Conservation (phyloP, 1,284 basidiomycete species). For the Ustilago vetiveriae region DNA sequence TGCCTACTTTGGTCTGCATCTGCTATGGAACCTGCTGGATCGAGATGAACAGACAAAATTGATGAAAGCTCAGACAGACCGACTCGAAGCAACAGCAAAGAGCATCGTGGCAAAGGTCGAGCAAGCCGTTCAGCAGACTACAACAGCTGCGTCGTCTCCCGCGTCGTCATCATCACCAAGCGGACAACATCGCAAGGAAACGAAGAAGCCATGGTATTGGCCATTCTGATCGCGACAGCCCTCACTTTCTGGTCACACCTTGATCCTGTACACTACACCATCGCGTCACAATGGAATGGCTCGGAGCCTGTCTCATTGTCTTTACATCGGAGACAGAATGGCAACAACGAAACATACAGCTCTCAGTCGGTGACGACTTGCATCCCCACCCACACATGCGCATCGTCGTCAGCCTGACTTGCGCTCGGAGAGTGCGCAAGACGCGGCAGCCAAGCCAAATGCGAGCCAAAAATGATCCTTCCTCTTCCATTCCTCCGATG, state of each 20-base stretch:
- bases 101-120: constrained; percentile 27
- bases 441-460: constrained; percentile 37
- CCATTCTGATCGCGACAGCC: constrained; percentile 9
- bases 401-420: neutral
- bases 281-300: no score
- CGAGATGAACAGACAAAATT: constrained; percentile 46
- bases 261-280: constrained; percentile 5
- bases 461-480: constrained; percentile 40
- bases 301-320: no score
- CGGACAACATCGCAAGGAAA: neutral
- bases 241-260: neutral
- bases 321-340: no score
- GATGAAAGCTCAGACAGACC: constrained; percentile 31
- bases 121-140: constrained; percentile 4
- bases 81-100: constrained; percentile 37
- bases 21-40: constrained; percentile 58
- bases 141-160: no score
- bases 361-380: constrained; percentile 10
- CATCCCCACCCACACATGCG: constrained; percentile 42
- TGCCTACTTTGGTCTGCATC: constrained; percentile 63
- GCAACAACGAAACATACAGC: neutral
- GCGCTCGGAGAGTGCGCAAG: neutral
- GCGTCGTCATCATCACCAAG: neutral
- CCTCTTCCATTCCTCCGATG: constrained; percentile 33
- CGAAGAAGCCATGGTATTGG: constrained; percentile 29